Conservation (phyloP, 495 filamentous ascomycete genomes). For the Neurospora tetrasperma region DNA sequence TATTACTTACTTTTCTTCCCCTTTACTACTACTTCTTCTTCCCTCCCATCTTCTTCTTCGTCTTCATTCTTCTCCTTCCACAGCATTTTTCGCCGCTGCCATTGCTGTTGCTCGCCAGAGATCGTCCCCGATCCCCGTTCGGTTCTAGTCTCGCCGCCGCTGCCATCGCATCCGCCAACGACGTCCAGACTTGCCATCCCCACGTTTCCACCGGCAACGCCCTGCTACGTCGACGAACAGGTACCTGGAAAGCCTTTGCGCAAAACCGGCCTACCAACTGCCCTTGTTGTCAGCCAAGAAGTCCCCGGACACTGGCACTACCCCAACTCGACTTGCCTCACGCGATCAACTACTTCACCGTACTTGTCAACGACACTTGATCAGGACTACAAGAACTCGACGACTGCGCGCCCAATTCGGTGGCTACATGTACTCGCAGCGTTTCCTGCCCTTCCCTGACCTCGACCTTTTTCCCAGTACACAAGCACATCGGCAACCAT, state of each 20-base stretch:
- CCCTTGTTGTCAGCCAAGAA: constrained; percentile 5
- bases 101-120: not conserved
- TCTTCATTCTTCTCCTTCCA: not conserved
- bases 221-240: not conserved
- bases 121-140: not conserved
- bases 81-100: not conserved
- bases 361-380: not conserved
- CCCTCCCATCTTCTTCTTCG: not conserved
- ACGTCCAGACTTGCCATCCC: not conserved
- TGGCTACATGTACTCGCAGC: constrained; percentile 23
- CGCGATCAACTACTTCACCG: constrained; percentile 18
- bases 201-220: not conserved
- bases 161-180: not conserved
- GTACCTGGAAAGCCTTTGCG: not conserved
- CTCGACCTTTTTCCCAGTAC: constrained; percentile 3
- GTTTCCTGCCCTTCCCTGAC: constrained; percentile 2
- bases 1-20: not conserved
- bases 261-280: not conserved
- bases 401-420: constrained; percentile 9
- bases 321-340: constrained; percentile 13
- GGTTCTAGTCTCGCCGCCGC: not conserved
- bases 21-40: not conserved
- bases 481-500: constrained; percentile 19
- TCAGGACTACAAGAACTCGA: not conserved
- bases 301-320: not conserved